phyloP scores from a whole-genome alignment of 352 stramenopile genomes.

The Globisporangium heterothallicum region DNA sequence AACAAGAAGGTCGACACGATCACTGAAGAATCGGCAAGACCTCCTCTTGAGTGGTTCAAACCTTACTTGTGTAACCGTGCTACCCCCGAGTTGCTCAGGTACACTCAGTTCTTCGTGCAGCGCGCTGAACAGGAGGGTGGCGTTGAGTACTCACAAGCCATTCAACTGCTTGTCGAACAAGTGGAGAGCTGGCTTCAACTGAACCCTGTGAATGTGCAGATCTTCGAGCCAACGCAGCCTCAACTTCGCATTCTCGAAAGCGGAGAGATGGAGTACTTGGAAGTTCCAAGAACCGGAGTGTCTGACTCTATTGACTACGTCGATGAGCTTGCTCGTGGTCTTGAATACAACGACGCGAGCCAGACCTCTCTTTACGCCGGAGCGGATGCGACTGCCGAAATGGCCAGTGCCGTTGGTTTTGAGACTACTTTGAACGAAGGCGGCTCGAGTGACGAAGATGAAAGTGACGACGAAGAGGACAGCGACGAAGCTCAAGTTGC shows the following conservation, averaged over 20 bases:
- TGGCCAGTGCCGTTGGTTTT: slow-evolving; percentile 46
- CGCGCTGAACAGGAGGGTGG: slow-evolving; percentile 39
- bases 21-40: slow-evolving; percentile 23
- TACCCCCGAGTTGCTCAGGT: slow-evolving; percentile 54
- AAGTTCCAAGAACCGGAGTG: slow-evolving; percentile 47
- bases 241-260: slow-evolving; percentile 47
- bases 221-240: slow-evolving; percentile 47
- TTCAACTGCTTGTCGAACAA: slow-evolving; percentile 58
- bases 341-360: slow-evolving; percentile 39
- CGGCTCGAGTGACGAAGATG: slow-evolving; percentile 35
- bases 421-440: slow-evolving; percentile 49
- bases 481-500: background rate
- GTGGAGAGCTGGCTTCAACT: slow-evolving; percentile 44
- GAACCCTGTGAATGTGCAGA: slow-evolving; percentile 53
- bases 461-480: slow-evolving; percentile 34
- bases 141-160: slow-evolving; percentile 38
- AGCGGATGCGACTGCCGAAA: slow-evolving; percentile 13
- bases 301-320: slow-evolving; percentile 61
- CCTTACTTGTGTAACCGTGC: slow-evolving; percentile 65
- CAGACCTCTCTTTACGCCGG: slow-evolving; percentile 12
- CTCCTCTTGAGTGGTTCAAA: slow-evolving; percentile 54
- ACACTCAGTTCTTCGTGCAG: slow-evolving; percentile 42
- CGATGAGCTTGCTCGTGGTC: slow-evolving; percentile 52
- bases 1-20: slow-evolving; percentile 43
- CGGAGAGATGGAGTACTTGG: slow-evolving; percentile 48